Base-by-base conservation (phyloP, 805 yeast genomes). In the Candida wancherniae region DNA sequence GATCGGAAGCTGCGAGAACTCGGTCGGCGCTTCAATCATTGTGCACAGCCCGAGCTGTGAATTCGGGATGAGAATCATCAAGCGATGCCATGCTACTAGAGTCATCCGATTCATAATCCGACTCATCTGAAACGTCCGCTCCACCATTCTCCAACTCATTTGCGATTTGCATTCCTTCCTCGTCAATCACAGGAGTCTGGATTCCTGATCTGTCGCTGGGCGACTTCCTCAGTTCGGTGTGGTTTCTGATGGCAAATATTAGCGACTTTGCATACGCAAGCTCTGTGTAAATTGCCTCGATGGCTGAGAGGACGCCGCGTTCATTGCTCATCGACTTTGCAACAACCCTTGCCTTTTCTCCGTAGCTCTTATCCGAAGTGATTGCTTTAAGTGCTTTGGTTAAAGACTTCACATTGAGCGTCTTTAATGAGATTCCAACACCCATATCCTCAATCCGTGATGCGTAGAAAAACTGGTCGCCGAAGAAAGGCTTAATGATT, bases 391-490 rank as follows among this genome's bases (percentile, higher is more conserved):
- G 57, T 0, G 95, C 95, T 33, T 73, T 73, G 1, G 82, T 59
- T 34, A 90, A 61, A 1, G 75, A 66, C 37, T 70, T 69, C 16
- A 70, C 69, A 42, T 82, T 85, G 45, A 90, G 64, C 45, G 83
- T 78, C 53, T 69, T 75, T 40, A 90, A 56, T 2, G 74, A 69
- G 8, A 87, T 44, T 2, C 97, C 97, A 15, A 75, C 90, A 1
- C 95, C 96, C 21, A 86, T 66, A 38, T 87, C 97, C 44, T 86
- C 95, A 3, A 90, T 81, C 36, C 97, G 67, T 14, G 73, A 66
- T 0, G 94, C 96, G 55, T 84, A 90, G 53, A 90, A 90, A 51
- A 84, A 88, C 57, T 90, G 97, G 57, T 90, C 97, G 0, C 96
- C 97, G 55, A 90, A 90, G 50, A 90, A 90, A 2, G 97, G 97